Base-by-base conservation (phyloP, 352 stramenopile genomes). In the Phytopythium mirpurense region DNA sequence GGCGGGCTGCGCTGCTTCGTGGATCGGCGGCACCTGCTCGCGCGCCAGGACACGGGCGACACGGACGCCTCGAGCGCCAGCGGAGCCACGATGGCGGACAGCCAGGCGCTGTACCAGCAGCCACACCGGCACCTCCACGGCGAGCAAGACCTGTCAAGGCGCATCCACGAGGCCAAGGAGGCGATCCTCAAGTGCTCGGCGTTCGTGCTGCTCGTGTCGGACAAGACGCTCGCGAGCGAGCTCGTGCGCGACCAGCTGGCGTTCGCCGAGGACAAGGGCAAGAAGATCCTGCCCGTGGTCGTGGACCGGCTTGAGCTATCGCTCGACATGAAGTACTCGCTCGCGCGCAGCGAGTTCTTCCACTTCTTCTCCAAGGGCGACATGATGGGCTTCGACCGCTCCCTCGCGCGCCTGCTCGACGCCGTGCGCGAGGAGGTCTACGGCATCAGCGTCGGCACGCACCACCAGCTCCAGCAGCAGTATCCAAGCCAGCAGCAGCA, bases 181-280 rank as follows among this genome's bases (percentile, higher is more conserved):
- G 81, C 81, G 11, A 92, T 93, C 61, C 68, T 90, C 31, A 88
- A 90, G 53, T 93, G 81, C 54, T 87, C 77, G 8, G 75, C 69
- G 0, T 90, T 90, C 50, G 70, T 90, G 6, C 51, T 90, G 29
- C 67, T 93, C 16, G 48, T 93, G 0, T 91, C 80, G 2, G 74
- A 87, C 35, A 87, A 90, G 51, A 93, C 82, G 0, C 38, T 90
- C 23, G 51, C 63, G 6, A 91, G 76, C 40, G 77, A 93, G 46
- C 51, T 91, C 1, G 72, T 91, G 21, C 85, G 81, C 44, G 80
- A 91, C 46, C 80, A 93, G 52, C 63, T 93, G 15, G 80, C 83
- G 14, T 93, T 91, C 43, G 83, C 80, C 0, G 83, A 93, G 57
- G 80, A 90, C 65, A 93, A 93, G 55, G 80, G 83, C 47, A 91